These are phyloP conservation scores for Arthroderma uncinatum DNA, from an alignment of 2,329 filamentous ascomycete genomes.

Conservation along the genomic window DNA sequence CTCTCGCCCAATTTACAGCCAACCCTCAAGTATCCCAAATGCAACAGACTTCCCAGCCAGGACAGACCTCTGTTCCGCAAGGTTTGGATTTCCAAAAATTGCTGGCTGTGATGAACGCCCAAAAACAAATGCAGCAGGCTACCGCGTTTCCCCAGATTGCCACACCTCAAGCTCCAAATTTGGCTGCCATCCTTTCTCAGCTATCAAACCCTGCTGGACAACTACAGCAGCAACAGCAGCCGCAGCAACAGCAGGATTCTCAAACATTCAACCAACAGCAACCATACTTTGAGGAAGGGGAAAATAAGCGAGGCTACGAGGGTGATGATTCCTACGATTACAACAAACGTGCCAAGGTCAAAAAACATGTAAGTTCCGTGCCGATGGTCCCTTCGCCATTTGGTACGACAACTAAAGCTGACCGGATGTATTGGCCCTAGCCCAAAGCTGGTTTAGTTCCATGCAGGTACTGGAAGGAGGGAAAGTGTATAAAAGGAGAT, in stretches of 20 bases:
- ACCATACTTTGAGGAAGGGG: constrained; percentile 29
- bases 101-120: constrained; percentile 29
- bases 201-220: constrained; percentile 27
- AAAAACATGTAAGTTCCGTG: constrained; percentile 31
- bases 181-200: constrained; percentile 15
- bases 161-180: constrained; percentile 12
- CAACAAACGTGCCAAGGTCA: constrained; percentile 28
- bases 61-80: constrained; percentile 20
- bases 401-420: too few species aligned
- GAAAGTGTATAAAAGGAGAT: constrained; percentile 44
- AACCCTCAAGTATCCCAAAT: constrained; percentile 19
- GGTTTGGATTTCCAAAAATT: constrained; percentile 30
- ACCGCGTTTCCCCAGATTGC: constrained; percentile 16
- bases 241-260: constrained; percentile 8
- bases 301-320: constrained; percentile 31
- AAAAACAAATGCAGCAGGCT: constrained; percentile 28
- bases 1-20: constrained; percentile 32
- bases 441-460: constrained; percentile 36
- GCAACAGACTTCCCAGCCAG: constrained; percentile 14
- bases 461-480: constrained; percentile 45
- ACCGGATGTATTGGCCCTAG: constrained; percentile 13
- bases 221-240: constrained; percentile 14
- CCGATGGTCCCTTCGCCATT: too few species aligned
- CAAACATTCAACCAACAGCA: constrained; percentile 16
- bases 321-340: constrained; percentile 22